Evolutionary conservation across 345 rosid species (phyloP).

Genomic region (Laguncularia racemosa): DNA sequence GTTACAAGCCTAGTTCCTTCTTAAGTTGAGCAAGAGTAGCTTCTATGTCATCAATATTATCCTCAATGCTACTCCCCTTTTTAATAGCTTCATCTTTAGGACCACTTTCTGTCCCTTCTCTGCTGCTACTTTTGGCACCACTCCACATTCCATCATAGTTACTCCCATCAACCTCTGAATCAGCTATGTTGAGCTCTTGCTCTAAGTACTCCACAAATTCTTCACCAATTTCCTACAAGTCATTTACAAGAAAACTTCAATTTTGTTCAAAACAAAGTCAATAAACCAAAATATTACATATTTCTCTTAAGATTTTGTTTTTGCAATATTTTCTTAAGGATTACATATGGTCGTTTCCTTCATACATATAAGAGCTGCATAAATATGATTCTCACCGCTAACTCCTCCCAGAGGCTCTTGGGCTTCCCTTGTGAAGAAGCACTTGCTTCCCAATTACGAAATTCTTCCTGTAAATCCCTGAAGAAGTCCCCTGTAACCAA

Average conservation of each 20-base stretch:
- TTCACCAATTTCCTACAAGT: constrained; percentile 74
- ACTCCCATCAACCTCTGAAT: constrained; percentile 28
- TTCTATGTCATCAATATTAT: constrained; percentile 79
- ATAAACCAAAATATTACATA: background rate
- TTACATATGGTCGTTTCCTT: no score
- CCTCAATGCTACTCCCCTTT: constrained; percentile 51
- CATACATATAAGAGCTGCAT: no score
- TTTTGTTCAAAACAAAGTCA: background rate
- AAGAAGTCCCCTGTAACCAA: constrained; percentile 69
- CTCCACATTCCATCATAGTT: constrained; percentile 8
- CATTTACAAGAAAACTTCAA: background rate
- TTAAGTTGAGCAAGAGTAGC: constrained; percentile 79
- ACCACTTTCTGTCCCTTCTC: constrained; percentile 18
- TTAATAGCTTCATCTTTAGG: constrained; percentile 19
- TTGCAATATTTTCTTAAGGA: background rate
- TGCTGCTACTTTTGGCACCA: constrained; percentile 12
- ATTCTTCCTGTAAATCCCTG: constrained; percentile 90
- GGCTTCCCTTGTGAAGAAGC: constrained; percentile 74
- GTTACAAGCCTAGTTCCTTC: constrained; percentile 76
- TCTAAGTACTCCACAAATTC: constrained; percentile 90
- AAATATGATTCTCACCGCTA: constrained; percentile 44
- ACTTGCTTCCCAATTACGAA: constrained; percentile 72
- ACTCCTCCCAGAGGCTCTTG: constrained; percentile 95
- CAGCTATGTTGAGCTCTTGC: constrained; percentile 76
- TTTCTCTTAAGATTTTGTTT: background rate